Conservation (phyloP, 352 stramenopile species). For the Elongisporangium undulatum region DNA sequence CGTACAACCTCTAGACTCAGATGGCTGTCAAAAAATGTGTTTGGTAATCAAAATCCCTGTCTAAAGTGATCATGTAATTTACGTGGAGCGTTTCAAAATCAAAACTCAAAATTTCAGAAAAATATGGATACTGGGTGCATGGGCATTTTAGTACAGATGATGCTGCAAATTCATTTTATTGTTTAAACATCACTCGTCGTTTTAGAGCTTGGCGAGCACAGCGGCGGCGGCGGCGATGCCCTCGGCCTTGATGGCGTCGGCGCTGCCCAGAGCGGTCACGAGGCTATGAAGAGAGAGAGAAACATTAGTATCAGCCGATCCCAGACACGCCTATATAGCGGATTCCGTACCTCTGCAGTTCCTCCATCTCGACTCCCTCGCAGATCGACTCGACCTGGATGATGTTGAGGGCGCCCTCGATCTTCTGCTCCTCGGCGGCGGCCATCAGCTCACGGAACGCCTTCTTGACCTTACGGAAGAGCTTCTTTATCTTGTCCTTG, state of each 20-base stretch:
- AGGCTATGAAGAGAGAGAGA: constrained; percentile 14
- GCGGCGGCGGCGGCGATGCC: constrained; percentile 50
- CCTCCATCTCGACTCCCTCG: constrained; percentile 66
- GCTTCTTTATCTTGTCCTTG: constrained; percentile 85
- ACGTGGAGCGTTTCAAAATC: background rate
- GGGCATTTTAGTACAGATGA: background rate
- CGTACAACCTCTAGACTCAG: background rate
- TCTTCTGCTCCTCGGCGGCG: constrained; percentile 47
- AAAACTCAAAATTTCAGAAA: background rate
- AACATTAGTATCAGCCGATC: constrained; percentile 1
- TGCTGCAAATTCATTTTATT: constrained; percentile 3
- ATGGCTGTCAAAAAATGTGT: background rate
- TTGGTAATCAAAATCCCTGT: background rate
- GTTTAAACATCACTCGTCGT: background rate
- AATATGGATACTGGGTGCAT: background rate
- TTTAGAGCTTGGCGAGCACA: constrained; percentile 44
- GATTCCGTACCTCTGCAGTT: constrained; percentile 32
- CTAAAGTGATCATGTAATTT: background rate
- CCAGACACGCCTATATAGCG: background rate
- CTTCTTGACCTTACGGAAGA: constrained; percentile 84
- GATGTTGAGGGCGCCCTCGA: constrained; percentile 56
- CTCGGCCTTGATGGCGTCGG: constrained; percentile 48
- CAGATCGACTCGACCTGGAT: constrained; percentile 76
- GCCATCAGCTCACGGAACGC: constrained; percentile 75
- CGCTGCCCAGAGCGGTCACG: constrained; percentile 46